These are phyloP conservation scores for Phellopilus nigrolimitatus DNA, from an alignment of 1,284 basidiomycete genomes.

Conservation along the genomic window DNA sequence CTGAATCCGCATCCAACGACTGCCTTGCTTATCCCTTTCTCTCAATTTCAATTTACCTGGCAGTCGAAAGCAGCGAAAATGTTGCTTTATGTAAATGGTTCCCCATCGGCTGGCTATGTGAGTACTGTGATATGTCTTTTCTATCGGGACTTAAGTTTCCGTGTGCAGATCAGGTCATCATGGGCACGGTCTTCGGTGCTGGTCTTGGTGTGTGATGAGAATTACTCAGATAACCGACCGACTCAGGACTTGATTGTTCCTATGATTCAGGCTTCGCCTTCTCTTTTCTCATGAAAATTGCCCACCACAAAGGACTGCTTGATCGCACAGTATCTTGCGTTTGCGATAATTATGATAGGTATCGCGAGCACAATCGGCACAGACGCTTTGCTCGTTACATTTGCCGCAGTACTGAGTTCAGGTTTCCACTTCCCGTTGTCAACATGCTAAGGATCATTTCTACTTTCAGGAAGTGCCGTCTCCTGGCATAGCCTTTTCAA, in stretches of 20 bases:
- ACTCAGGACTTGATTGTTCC: slow-evolving; percentile 4
- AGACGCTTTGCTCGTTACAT: slow-evolving; percentile 87
- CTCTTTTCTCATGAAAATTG: slow-evolving; percentile 78
- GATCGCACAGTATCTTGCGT: slow-evolving; percentile 88
- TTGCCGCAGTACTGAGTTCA: slow-evolving; percentile 74
- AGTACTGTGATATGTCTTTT: slow-evolving; percentile 31
- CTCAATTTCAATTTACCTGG: slow-evolving; percentile 83
- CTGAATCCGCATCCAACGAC: slow-evolving; percentile 87
- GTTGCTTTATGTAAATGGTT: slow-evolving; percentile 77
- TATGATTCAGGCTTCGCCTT: slow-evolving; percentile 72
- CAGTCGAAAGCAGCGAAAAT: slow-evolving; percentile 58
- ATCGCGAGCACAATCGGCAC: slow-evolving; percentile 73
- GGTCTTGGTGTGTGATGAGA: slow-evolving; percentile 50
- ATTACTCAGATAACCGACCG: too few relatives aligned
- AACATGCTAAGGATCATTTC: too few relatives aligned
- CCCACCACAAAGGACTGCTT: slow-evolving; percentile 71
- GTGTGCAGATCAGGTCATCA: slow-evolving; percentile 73
- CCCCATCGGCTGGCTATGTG: slow-evolving; percentile 75
- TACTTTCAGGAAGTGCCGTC: slow-evolving; percentile 74
- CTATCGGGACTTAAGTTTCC: not conserved
- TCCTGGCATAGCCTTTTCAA: slow-evolving; percentile 96
- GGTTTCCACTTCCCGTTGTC: not conserved
- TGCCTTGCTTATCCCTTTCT: slow-evolving; percentile 93
- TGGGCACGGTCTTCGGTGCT: slow-evolving; percentile 76
- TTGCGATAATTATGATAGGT: slow-evolving; percentile 79